Conservation (phyloP, 2,329 filamentous ascomycete species). For the Pestalotiopsis sp. region DNA sequence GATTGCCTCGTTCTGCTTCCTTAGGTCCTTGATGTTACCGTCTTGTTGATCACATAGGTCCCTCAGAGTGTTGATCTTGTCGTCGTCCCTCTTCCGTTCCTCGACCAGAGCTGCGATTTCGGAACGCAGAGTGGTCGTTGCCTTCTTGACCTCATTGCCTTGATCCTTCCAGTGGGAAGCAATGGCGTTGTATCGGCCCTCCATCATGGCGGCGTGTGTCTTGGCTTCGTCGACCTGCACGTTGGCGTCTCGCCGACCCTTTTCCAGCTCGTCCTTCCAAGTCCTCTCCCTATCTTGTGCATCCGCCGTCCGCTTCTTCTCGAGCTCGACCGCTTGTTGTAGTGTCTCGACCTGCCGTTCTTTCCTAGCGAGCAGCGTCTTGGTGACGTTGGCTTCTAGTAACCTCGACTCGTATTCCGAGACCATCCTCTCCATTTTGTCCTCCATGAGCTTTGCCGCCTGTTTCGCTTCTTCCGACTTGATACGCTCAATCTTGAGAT, state of each 20-base stretch:
- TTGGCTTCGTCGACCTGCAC: slow-evolving; percentile 67
- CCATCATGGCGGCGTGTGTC: slow-evolving; percentile 65
- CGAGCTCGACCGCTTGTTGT: slow-evolving; percentile 63
- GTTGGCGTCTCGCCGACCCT: slow-evolving; percentile 59
- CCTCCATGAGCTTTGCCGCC: slow-evolving; percentile 66
- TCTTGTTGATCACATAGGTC: slow-evolving; percentile 75
- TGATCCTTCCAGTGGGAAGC: slow-evolving; percentile 68
- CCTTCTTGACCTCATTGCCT: slow-evolving; percentile 60
- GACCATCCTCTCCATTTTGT: slow-evolving; percentile 69
- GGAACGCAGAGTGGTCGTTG: slow-evolving; percentile 48
- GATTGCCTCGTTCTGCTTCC: slow-evolving; percentile 64
- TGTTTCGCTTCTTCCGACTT: slow-evolving; percentile 72
- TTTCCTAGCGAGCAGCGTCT: slow-evolving; percentile 69
- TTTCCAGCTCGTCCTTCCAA: slow-evolving; percentile 67
- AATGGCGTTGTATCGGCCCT: slow-evolving; percentile 70
- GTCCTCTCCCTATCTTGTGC: slow-evolving; percentile 61
- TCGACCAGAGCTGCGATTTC: slow-evolving; percentile 58
- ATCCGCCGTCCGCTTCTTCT: slow-evolving; percentile 61
- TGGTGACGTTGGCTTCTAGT: slow-evolving; percentile 71
- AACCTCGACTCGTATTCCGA: slow-evolving; percentile 70
- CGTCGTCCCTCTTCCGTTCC: slow-evolving; percentile 61
- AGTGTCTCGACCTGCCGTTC: slow-evolving; percentile 75
- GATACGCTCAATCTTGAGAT: slow-evolving; percentile 67
- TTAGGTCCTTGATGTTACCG: slow-evolving; percentile 63
- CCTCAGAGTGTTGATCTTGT: slow-evolving; percentile 64